These are phyloP conservation scores for Mycena maculata DNA, from an alignment of 768 basidiomycete species.

Conservation along the genomic window DNA sequence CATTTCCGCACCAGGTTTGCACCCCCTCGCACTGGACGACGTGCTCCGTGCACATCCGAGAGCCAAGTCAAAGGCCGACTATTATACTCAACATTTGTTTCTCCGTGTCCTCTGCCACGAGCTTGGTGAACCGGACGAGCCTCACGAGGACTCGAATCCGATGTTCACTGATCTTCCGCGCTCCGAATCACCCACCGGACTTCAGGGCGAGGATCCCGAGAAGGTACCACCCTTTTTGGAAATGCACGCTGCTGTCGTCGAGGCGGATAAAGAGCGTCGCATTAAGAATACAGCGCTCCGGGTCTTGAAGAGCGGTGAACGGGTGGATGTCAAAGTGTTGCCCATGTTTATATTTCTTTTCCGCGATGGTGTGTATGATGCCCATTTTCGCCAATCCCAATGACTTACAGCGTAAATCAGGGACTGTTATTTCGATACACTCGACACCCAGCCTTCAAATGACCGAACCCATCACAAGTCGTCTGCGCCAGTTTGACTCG, in stretches of 20 bases:
- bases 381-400: background rate
- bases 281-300: constrained; percentile 22
- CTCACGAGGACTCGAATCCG: background rate
- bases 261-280: constrained; percentile 1
- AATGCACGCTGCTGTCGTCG: constrained; percentile 11
- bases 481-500: constrained; percentile 68
- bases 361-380: constrained; percentile 61
- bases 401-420: constrained; percentile 42
- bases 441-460: constrained; percentile 58
- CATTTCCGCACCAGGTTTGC: constrained; percentile 58
- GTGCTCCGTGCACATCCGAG: constrained; percentile 65
- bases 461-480: constrained; percentile 66
- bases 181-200: constrained; percentile 49
- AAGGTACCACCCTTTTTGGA: constrained; percentile 7
- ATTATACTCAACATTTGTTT: constrained; percentile 78
- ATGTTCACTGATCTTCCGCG: constrained; percentile 37
- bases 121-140: constrained; percentile 50
- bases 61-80: constrained; percentile 75
- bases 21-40: constrained; percentile 80
- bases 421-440: constrained; percentile 73
- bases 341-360: constrained; percentile 78
- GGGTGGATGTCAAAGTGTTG: constrained; percentile 62
- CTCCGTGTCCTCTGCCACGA: constrained; percentile 76
- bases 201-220: background rate
- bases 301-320: constrained; percentile 54